Percentiles rank a stretch among this genome's conserved stretches.
phyloP scores from a whole-genome alignment of 768 basidiomycete genomes.

The Lactarius akahatsu region DNA sequence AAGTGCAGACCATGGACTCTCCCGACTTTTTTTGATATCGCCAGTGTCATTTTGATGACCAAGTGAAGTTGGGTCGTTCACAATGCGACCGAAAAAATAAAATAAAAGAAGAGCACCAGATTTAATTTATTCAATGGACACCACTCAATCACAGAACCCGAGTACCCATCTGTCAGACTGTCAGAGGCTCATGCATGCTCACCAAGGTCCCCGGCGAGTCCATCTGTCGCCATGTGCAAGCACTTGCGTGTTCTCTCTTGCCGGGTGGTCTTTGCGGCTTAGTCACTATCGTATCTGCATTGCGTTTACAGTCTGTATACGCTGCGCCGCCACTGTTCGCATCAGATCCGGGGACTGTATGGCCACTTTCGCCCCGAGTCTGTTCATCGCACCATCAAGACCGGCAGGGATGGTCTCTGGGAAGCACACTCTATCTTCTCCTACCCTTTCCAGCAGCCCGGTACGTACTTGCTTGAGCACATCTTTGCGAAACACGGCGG shows the following conservation, averaged over 20 bases:
- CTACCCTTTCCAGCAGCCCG: background rate
- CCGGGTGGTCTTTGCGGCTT: background rate
- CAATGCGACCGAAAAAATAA: background rate
- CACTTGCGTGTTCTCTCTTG: background rate
- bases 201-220: background rate
- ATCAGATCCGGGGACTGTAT: background rate
- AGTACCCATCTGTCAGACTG: background rate
- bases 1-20: background rate
- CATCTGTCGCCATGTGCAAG: background rate
- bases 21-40: background rate
- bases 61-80: background rate
- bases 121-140: background rate
- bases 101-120: background rate
- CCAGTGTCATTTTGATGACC: background rate
- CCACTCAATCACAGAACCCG: background rate
- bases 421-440: background rate
- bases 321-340: background rate
- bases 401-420: background rate
- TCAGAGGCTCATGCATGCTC: background rate
- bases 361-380: background rate
- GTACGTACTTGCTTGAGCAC: background rate
- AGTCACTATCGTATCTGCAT: background rate
- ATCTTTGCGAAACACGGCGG: background rate
- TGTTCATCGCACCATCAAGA: background rate
- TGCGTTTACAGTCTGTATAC: background rate